phyloP scores from a whole-genome alignment of 345 rosid species.

The Eutrema heterophyllum region DNA sequence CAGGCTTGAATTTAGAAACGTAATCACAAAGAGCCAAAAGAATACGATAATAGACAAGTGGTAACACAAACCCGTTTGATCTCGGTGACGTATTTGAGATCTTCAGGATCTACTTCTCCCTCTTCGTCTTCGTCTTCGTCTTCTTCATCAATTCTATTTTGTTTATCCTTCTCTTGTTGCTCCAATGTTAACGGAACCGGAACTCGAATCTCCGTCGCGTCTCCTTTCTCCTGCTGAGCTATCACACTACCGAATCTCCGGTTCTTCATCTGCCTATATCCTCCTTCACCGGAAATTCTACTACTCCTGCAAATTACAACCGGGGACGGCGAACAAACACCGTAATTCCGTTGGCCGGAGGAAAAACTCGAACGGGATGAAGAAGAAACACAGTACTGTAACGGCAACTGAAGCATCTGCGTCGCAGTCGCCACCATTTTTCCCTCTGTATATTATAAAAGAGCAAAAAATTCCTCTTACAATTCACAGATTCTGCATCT shows the following conservation, averaged over 20 bases:
- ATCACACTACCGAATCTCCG: slow-evolving; percentile 20
- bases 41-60: background rate
- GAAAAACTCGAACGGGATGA: background rate
- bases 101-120: slow-evolving; percentile 32
- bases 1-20: background rate
- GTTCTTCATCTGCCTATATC: slow-evolving; percentile 7
- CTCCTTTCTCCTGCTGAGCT: slow-evolving; percentile 34
- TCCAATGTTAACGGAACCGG: slow-evolving; percentile 34
- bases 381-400: slow-evolving; percentile 8
- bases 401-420: slow-evolving; percentile 25
- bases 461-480: background rate
- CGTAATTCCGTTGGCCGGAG: slow-evolving; percentile 17
- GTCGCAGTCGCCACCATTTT: slow-evolving; percentile 21
- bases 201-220: slow-evolving; percentile 33
- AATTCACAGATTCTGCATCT: slow-evolving; percentile 23
- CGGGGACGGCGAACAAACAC: slow-evolving; percentile 22
- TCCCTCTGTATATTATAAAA: background rate
- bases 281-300: background rate
- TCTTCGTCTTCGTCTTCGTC: slow-evolving; percentile 10
- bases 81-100: slow-evolving; percentile 32
- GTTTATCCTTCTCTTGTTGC: slow-evolving; percentile 32
- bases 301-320: background rate
- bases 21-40: background rate
- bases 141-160: slow-evolving; percentile 12
- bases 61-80: slow-evolving; percentile 33